Percentiles rank a stretch among this genome's conserved stretches.
Evolutionary conservation across 139 green algal species (phyloP).

Genomic region (Coccomyxa sp.): DNA sequence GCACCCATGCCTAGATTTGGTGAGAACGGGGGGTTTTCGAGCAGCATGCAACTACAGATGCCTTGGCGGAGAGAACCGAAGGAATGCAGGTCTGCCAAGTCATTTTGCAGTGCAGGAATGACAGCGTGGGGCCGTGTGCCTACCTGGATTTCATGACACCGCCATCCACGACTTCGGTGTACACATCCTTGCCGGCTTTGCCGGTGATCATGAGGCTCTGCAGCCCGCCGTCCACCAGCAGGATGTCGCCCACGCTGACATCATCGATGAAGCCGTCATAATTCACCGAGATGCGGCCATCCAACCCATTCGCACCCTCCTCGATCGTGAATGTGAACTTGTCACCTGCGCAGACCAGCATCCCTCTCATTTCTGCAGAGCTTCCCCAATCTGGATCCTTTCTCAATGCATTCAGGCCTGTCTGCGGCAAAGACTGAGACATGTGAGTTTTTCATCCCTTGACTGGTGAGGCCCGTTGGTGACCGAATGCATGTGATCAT

Average conservation of each 20-base stretch:
- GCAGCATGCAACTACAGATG: too few species aligned
- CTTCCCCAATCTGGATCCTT: too few species aligned
- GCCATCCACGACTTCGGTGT: constrained; percentile 65
- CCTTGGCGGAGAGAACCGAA: too few species aligned
- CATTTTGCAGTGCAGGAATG: not conserved
- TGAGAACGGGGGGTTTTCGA: too few species aligned
- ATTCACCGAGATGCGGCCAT: constrained; percentile 65
- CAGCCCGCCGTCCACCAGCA: constrained; percentile 79
- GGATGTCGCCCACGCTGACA: constrained; percentile 57
- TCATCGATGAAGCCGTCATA: constrained; percentile 82
- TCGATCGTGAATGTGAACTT: constrained; percentile 63
- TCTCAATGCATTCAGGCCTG: too few species aligned
- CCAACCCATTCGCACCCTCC: constrained; percentile 50
- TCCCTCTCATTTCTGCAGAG: not conserved
- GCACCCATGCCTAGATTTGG: too few species aligned
- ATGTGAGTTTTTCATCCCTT: too few species aligned
- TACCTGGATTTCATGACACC: constrained; percentile 53
- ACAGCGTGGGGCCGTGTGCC: not conserved
- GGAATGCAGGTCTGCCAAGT: not conserved
- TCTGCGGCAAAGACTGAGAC: too few species aligned
- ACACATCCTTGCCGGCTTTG: constrained; percentile 56
- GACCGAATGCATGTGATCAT: not conserved
- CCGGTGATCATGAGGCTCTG: constrained; percentile 52
- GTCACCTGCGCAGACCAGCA: constrained; percentile 30
- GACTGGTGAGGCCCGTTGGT: not conserved